Evolutionary conservation across 805 yeast genomes (phyloP).

Genomic region (Saturnispora saitoi): DNA sequence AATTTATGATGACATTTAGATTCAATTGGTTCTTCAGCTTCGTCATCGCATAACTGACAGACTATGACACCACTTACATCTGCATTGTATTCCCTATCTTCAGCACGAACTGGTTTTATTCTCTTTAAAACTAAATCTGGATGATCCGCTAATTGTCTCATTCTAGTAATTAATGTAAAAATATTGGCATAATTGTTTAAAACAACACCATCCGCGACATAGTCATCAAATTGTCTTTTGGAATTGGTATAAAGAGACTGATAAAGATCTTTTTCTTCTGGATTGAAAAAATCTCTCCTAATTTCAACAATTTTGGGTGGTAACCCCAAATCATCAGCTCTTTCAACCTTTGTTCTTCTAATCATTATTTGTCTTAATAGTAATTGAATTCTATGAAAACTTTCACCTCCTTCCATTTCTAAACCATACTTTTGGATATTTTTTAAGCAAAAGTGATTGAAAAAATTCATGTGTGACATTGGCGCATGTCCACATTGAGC

Average conservation of each 20-base stretch:
- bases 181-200: slow-evolving; percentile 94
- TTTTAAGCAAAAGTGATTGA: slow-evolving; percentile 91
- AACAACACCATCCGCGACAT: slow-evolving; percentile 94
- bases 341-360: slow-evolving; percentile 88
- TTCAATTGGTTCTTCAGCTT: slow-evolving; percentile 95
- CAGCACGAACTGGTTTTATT: slow-evolving; percentile 31
- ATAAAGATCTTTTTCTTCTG: slow-evolving; percentile 90
- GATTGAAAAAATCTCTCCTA: slow-evolving; percentile 80
- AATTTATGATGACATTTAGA: slow-evolving; percentile 90
- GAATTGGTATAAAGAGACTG: slow-evolving; percentile 81
- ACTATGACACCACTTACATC: slow-evolving; percentile 45
- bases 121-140: slow-evolving; percentile 89
- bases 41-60: slow-evolving; percentile 93
- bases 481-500: slow-evolving; percentile 84
- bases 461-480: slow-evolving; percentile 91
- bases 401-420: slow-evolving; percentile 69
- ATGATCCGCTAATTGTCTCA: slow-evolving; percentile 97
- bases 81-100: slow-evolving; percentile 21
- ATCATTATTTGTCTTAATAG: slow-evolving; percentile 77
- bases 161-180: slow-evolving; percentile 88
- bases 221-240: slow-evolving; percentile 79
- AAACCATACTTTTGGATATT: slow-evolving; percentile 84
- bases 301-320: slow-evolving; percentile 95
- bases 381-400: slow-evolving; percentile 69
- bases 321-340: slow-evolving; percentile 95